Evolutionary conservation across 345 rosid species (phyloP).

Genomic region (Acer campestre): DNA sequence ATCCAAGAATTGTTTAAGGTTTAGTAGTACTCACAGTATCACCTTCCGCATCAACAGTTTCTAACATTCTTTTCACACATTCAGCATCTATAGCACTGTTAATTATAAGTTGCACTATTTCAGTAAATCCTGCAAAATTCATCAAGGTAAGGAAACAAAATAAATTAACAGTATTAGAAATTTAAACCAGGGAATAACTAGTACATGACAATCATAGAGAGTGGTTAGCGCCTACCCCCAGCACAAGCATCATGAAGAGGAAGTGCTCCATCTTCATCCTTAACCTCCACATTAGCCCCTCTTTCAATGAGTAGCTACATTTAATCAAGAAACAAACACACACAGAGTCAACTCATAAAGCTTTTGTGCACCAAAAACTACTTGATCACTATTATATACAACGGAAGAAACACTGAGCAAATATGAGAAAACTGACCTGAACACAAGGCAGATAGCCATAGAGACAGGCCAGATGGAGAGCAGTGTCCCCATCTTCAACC

Average conservation of each 20-base stretch:
- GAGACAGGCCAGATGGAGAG: conserved; percentile 89
- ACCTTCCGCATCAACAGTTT: conserved; percentile 74
- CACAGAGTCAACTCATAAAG: neutral
- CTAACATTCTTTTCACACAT: conserved; percentile 66
- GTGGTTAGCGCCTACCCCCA: conserved; percentile 53
- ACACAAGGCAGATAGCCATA: conserved; percentile 85
- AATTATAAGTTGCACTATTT: conserved; percentile 65
- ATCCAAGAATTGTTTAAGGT: neutral
- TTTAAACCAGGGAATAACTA: neutral
- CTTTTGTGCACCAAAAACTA: neutral
- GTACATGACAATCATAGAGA: neutral
- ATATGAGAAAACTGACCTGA: conserved; percentile 48
- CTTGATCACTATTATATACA: conserved; percentile 3
- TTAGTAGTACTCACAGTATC: conserved; percentile 66
- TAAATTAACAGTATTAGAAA: neutral
- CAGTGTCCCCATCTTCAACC: conserved; percentile 86
- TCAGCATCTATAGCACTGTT: conserved; percentile 50
- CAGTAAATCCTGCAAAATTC: conserved; percentile 56
- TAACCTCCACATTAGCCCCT: conserved; percentile 82
- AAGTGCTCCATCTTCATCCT: conserved; percentile 92
- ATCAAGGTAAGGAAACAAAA: neutral
- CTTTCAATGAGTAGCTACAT: conserved; percentile 78
- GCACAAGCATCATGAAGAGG: conserved; percentile 97
- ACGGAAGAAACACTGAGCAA: neutral
- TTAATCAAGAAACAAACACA: neutral